Evolutionary conservation across 176 grass and related monocot genomes (phyloP).

Genomic region (Oryza longistaminata): DNA sequence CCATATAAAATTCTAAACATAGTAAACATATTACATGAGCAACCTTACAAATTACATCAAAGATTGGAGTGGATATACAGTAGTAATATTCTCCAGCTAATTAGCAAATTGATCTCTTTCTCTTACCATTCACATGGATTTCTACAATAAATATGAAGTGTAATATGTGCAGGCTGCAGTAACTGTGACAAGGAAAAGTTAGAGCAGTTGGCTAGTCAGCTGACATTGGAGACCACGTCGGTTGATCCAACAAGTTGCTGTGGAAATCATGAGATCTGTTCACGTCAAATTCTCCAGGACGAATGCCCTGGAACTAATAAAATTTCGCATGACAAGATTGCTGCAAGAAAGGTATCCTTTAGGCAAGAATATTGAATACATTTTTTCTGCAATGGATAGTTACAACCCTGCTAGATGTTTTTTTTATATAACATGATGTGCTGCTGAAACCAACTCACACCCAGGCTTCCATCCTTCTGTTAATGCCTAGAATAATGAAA

Average conservation of each 20-base stretch:
- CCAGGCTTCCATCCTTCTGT: neutral
- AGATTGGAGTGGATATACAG: conserved; percentile 26
- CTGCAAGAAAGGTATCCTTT: conserved; percentile 80
- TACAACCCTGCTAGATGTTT: neutral
- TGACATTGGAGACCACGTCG: conserved; percentile 31
- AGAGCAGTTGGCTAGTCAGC: conserved; percentile 41
- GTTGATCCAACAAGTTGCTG: conserved; percentile 71
- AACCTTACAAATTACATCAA: conserved; percentile 21
- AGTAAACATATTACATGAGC: neutral
- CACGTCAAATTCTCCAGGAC: conserved; percentile 79
- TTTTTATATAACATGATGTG: conserved; percentile 1
- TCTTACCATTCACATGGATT: conserved; percentile 27
- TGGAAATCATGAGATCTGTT: conserved; percentile 91
- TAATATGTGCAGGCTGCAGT: conserved; percentile 43
- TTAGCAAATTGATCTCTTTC: conserved; percentile 34
- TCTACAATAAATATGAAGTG: conserved; percentile 13
- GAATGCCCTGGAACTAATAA: conserved; percentile 51
- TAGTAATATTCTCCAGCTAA: conserved; percentile 30
- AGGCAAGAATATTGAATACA: conserved; percentile 10
- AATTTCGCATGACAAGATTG: conserved; percentile 50
- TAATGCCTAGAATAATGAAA: conserved; percentile 18
- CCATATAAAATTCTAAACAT: neutral
- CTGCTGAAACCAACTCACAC: conserved; percentile 26
- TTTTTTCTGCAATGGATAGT: neutral
- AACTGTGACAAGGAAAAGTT: conserved; percentile 40